Base-by-base conservation (phyloP, 306 rosid species). In the Arachis hypogaea region DNA sequence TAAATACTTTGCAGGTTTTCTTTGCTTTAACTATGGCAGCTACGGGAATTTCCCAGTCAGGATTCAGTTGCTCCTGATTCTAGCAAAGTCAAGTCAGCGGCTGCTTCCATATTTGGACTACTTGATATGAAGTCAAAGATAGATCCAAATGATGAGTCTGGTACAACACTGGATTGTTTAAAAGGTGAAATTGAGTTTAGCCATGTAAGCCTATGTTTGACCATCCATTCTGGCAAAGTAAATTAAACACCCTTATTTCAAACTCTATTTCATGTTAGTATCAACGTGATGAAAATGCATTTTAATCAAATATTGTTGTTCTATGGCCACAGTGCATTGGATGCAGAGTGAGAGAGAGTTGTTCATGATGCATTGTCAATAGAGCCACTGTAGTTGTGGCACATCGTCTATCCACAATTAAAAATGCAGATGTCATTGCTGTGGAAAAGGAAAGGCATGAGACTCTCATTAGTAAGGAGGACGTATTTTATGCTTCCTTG, bases 311-410 rank as follows among this genome's bases (percentile, higher is more conserved):
- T 91, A 77, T 41, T 91, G 55, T 63, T 91, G 9, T 72, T 91
- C 28, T 94, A 91, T 64, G 97, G 94, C 97, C 43, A 88, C 94
- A 0, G 97, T 57, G 97, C 97, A 16, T 71, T 91, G 5, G 97
- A 91, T 43, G 94, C 90, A 0, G 94, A 91, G 67, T 91, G 90
- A 10, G 97, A 91, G 81, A 83, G 83, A 72, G 89, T 88, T 14
- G 14, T 14, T 14, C 14, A 14, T 14, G 14, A 14, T 14, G 14
- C 14, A 14, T 14, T 14, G 14, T 14, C 14, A 14, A 14, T 14
- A 14, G 14, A 14, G 14, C 14, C 14, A 14, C 14, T 14, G 14
- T 14, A 14, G 14, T 14, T 8, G 90, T 88, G 51, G 97, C 97
- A 4, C 97, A 91, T 81, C 81, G 88, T 12, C 71, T 91, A 7